A percentile compares a stretch with the other conserved stretches of the same genome.
These are phyloP conservation scores for Talaromyces piceae DNA, from an alignment of 2,329 filamentous ascomycete genomes.

Conservation along the genomic window DNA sequence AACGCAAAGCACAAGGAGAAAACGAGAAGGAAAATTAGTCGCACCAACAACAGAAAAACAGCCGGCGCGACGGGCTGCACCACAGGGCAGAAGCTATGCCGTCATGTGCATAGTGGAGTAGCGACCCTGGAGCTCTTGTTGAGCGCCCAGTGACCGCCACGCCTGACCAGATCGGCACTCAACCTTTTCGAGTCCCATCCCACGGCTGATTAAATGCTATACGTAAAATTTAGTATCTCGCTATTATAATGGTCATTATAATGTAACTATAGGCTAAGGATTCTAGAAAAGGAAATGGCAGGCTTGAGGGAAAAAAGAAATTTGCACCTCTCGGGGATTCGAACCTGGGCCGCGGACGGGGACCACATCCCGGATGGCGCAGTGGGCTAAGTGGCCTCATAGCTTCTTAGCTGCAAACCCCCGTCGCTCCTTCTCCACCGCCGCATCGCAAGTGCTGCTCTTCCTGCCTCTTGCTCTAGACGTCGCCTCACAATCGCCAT, in stretches of 20 bases:
- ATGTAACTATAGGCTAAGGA: not conserved
- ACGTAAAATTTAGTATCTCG: too few species aligned
- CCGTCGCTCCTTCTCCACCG: not conserved
- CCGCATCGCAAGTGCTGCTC: not conserved
- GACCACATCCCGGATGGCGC: too few species aligned
- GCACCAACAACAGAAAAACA: not conserved
- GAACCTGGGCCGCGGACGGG: not conserved
- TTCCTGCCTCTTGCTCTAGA: not conserved
- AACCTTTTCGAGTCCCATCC: slow-evolving; percentile 1
- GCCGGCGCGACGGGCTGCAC: not conserved
- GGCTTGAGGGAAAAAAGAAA: not conserved
- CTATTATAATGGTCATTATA: too few species aligned
- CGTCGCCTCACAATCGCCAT: slow-evolving; percentile 47
- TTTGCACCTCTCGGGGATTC: not conserved
- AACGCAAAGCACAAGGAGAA: not conserved
- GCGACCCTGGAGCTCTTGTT: slow-evolving; percentile 3
- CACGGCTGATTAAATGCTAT: not conserved
- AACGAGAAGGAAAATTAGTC: not conserved
- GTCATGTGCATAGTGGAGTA: slow-evolving; percentile 9
- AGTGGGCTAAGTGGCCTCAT: not conserved
- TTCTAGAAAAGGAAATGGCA: not conserved
- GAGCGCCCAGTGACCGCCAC: slow-evolving; percentile 11
- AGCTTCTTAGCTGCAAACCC: not conserved
- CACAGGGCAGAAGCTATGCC: slow-evolving; percentile 7
- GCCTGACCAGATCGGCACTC: slow-evolving; percentile 3